Conservation (phyloP, 345 rosid species). For the Turritis glabra region DNA sequence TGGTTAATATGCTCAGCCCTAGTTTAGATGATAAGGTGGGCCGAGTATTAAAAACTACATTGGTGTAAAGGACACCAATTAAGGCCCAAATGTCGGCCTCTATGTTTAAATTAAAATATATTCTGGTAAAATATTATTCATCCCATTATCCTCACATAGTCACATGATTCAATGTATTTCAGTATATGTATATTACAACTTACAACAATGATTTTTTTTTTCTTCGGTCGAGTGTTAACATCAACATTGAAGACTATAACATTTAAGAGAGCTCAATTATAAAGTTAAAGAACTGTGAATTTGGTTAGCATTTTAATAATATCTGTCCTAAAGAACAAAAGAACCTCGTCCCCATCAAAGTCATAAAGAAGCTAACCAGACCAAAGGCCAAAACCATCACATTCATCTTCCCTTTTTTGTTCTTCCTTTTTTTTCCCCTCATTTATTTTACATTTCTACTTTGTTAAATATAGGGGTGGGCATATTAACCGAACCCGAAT, state of each 20-base stretch:
- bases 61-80: not conserved
- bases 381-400: conserved; percentile 14
- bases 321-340: conserved; percentile 2
- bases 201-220: not conserved
- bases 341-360: conserved; percentile 19
- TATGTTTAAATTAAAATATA: not conserved
- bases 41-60: not conserved
- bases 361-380: not conserved
- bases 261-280: not conserved
- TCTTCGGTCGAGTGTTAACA: not conserved
- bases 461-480: too few species aligned
- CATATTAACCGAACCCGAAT: too few species aligned
- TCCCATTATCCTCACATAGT: too few species aligned
- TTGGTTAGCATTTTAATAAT: not conserved
- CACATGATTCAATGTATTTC: too few species aligned
- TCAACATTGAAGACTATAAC: not conserved
- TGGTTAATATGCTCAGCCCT: too few species aligned
- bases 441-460: not conserved
- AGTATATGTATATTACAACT: too few species aligned
- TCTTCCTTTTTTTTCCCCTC: not conserved
- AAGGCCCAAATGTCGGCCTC: not conserved
- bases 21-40: not conserved
- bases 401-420: not conserved
- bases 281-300: not conserved
- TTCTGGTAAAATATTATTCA: not conserved